Percentiles rank a stretch among this genome's conserved stretches.
Evolutionary conservation across 2,329 filamentous ascomycete species (phyloP).

Genomic region (Myriosclerotinia curreyana): DNA sequence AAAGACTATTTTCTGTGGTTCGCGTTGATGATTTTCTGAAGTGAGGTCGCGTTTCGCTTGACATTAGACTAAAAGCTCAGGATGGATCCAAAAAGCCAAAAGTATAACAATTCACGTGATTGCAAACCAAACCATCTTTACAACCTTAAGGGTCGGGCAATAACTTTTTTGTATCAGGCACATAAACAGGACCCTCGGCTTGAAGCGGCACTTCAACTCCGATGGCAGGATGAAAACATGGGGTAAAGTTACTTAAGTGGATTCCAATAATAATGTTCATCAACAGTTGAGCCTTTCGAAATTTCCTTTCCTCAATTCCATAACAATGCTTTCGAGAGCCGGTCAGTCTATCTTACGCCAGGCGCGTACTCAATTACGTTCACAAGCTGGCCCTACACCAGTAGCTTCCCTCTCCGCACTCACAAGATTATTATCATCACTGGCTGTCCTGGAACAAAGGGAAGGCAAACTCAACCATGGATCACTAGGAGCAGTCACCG

Average conservation of each 20-base stretch:
- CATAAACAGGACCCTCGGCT: conserved; percentile 15
- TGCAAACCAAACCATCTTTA: neutral
- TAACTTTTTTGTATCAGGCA: neutral
- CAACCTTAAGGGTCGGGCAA: neutral
- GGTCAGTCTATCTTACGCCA: conserved; percentile 36
- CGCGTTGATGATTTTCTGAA: conserved; percentile 23
- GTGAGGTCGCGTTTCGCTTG: conserved; percentile 20
- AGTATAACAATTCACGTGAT: conserved; percentile 14
- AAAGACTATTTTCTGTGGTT: conserved; percentile 19
- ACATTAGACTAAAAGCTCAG: conserved; percentile 17
- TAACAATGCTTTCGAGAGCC: conserved; percentile 38
- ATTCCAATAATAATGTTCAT: conserved; percentile 15
- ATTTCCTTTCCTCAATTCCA: conserved; percentile 18
- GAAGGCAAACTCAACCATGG: conserved; percentile 81
- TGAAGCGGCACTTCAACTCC: conserved; percentile 15
- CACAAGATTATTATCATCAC: conserved; percentile 74
- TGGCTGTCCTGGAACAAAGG: conserved; percentile 89
- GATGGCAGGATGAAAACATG: conserved; percentile 16
- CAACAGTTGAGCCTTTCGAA: conserved; percentile 19
- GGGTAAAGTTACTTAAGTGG: conserved; percentile 10
- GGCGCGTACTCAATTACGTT: conserved; percentile 44
- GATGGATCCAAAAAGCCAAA: conserved; percentile 21
- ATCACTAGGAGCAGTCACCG: conserved; percentile 81
- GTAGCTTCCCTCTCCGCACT: conserved; percentile 49
- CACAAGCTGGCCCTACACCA: conserved; percentile 42